Evolutionary conservation across 1,284 basidiomycete genomes (phyloP).

Genomic region (Sporisorium graminicola): DNA sequence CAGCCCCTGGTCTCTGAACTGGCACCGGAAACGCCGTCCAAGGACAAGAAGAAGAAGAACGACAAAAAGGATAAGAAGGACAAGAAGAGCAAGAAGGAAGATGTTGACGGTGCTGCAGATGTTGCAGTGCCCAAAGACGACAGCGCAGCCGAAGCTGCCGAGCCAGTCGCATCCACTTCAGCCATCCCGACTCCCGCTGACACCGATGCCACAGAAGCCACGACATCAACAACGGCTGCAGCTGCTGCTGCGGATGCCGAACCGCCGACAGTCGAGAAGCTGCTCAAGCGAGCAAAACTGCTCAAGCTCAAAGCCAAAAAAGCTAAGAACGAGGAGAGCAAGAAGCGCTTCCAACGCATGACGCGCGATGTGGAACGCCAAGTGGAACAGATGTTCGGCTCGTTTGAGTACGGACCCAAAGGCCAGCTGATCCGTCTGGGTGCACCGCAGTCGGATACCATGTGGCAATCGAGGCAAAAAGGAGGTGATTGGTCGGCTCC

Average conservation of each 20-base stretch:
- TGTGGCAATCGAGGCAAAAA: slow-evolving; percentile 44
- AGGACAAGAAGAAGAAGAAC: slow-evolving; percentile 36
- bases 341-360: slow-evolving; percentile 34
- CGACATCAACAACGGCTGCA: neutral
- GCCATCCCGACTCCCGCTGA: slow-evolving; percentile 3
- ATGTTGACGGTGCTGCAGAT: neutral
- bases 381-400: slow-evolving; percentile 56
- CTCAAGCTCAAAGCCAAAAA: slow-evolving; percentile 65
- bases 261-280: slow-evolving; percentile 44
- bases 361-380: slow-evolving; percentile 67
- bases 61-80: slow-evolving; percentile 29
- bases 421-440: slow-evolving; percentile 43
- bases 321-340: slow-evolving; percentile 60
- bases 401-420: slow-evolving; percentile 53
- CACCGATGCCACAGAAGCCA: neutral
- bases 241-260: slow-evolving; percentile 15
- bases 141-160: slow-evolving; percentile 2
- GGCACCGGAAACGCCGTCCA: slow-evolving; percentile 14
- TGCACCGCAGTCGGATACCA: slow-evolving; percentile 48
- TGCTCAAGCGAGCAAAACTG: slow-evolving; percentile 65
- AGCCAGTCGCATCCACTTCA: slow-evolving; percentile 37
- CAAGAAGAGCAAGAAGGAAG: slow-evolving; percentile 15
- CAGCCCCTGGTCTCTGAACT: slow-evolving; percentile 4
- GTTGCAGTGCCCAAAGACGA: neutral
- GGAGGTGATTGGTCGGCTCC: slow-evolving; percentile 30